Evolutionary conservation across 768 basidiomycete genomes (phyloP).

Genomic region (Glaciozyma antarctica): DNA sequence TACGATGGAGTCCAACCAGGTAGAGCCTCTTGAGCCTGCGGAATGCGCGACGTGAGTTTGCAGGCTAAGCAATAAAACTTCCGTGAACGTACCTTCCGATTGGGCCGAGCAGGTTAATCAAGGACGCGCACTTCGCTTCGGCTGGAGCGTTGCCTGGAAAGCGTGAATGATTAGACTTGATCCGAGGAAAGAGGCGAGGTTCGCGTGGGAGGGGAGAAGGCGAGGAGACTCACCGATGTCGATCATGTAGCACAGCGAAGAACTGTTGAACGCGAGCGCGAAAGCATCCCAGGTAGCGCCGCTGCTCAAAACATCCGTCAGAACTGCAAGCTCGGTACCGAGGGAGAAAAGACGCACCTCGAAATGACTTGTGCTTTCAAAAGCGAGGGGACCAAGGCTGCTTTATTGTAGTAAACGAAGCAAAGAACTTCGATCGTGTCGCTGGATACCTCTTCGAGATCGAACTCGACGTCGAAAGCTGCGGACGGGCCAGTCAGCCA

Average conservation of each 20-base stretch:
- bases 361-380: neutral
- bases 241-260: neutral
- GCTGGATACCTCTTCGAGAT: neutral
- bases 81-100: too few relatives aligned
- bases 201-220: neutral
- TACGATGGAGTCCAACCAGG: slow-evolving; percentile 5
- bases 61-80: too few relatives aligned
- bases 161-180: too few relatives aligned
- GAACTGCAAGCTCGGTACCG: too few relatives aligned
- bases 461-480: neutral
- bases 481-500: neutral
- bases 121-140: neutral
- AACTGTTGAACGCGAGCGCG: neutral
- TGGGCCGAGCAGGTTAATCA: neutral
- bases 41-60: too few relatives aligned
- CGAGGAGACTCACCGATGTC: neutral
- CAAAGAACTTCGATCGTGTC: neutral
- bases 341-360: neutral
- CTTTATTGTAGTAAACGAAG: neutral
- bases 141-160: neutral
- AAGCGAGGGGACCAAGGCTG: neutral
- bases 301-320: too few relatives aligned
- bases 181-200: too few relatives aligned
- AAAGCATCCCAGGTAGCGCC: neutral
- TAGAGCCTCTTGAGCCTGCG: slow-evolving; percentile 4